Base-by-base conservation (phyloP, 805 yeast species). In the Lipomyces japonicus region DNA sequence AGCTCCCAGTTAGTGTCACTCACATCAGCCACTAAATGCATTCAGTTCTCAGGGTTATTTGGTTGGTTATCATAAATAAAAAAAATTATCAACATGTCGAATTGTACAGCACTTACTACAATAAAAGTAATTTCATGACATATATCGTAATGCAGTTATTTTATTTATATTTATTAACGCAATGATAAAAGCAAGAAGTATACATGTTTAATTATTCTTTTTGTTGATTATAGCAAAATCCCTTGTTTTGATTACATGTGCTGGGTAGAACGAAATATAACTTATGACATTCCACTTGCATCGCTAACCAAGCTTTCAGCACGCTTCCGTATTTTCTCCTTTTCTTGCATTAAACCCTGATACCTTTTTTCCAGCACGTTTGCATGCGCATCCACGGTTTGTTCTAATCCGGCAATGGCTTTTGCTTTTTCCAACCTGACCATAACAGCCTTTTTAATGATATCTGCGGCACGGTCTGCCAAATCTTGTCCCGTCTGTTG, bases 1-100 rank as follows among this genome's bases (percentile, higher is more conserved):
- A 79, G 68, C 75, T 88, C 68, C 93, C 95, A 73, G 73, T 86
- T 71, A 81, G 82, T 71, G 89, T 89, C 70, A 81, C 84, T 72
- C 76, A 85, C 68, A 84, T 88, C 70, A 83, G 91, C 72, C 89
- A 86, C 42, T 46, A 54, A 78, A 84, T 24, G 24, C 9, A 12
- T 44, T 7, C 12, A 38, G n/a, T 10, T 26, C 19, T 22, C 3
- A 2, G 3, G 16, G 2, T 26, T 24, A 42, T 23, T 42, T 45
- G 35, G 50, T 32, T 36, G n/a, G 19, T 14, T 42, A 7, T 14
- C 16, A 31, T 10, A 42, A 22, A 36, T 16, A 10, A 14, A 3
- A 41, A 35, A 43, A 46, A 36, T 10, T 41, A 35, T 26, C 46
- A 46, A 36, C 35, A 23, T 34, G 32, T 51, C 48, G 55, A 48